These are phyloP conservation scores for Zygoascus biomembranicola DNA, from an alignment of 805 yeast species.

Conservation along the genomic window DNA sequence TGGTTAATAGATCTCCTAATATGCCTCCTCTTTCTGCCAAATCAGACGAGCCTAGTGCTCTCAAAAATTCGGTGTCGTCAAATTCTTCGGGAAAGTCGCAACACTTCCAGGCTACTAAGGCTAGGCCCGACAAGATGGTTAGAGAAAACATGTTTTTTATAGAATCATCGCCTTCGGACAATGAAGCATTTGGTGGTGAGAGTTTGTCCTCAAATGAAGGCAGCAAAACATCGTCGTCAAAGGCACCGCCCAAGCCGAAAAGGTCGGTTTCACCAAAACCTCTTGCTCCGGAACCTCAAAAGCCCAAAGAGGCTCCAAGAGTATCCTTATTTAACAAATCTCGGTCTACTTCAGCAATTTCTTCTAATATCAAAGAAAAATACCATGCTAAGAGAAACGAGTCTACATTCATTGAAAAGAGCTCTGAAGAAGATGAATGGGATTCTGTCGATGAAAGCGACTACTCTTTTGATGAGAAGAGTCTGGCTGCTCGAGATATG, in stretches of 20 bases:
- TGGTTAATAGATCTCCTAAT: slow-evolving; percentile 18
- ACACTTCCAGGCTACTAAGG: slow-evolving; percentile 15
- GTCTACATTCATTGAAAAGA: slow-evolving; percentile 19
- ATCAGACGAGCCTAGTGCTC: background rate
- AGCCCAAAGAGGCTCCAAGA: background rate
- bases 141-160: slow-evolving; percentile 32
- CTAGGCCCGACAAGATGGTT: slow-evolving; percentile 19
- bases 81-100: background rate
- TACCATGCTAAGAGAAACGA: slow-evolving; percentile 12
- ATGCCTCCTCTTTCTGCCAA: background rate
- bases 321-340: background rate
- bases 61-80: background rate
- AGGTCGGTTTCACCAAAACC: background rate
- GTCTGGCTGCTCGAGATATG: slow-evolving; percentile 19
- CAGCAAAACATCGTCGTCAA: background rate
- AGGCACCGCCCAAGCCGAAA: background rate
- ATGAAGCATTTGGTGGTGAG: slow-evolving; percentile 23
- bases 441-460: slow-evolving; percentile 30
- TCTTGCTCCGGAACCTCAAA: background rate
- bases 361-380: background rate
- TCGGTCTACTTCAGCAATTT: background rate
- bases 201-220: slow-evolving; percentile 16
- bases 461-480: slow-evolving; percentile 24
- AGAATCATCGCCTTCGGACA: slow-evolving; percentile 32
- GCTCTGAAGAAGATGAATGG: slow-evolving; percentile 29